phyloP scores from a whole-genome alignment of 1,284 basidiomycete genomes.

The Ceratobasidium sp. region DNA sequence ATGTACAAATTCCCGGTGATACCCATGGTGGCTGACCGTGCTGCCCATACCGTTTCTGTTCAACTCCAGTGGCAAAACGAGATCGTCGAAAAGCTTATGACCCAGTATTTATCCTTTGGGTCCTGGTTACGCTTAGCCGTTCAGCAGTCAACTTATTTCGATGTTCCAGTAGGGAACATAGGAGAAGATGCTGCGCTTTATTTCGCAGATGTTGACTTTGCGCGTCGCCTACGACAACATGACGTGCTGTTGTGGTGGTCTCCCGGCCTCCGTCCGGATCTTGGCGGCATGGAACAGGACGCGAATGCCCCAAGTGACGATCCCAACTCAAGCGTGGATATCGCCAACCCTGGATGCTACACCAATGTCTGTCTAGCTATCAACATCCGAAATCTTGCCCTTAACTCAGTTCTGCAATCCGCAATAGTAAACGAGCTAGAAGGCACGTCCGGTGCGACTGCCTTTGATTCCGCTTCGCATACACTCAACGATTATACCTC shows the following conservation, averaged over 20 bases:
- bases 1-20: conserved; percentile 88
- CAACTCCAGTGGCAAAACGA: conserved; percentile 80
- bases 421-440: conserved; percentile 96
- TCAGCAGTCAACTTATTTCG: conserved; percentile 87
- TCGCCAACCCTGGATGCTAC: conserved; percentile 89
- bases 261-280: conserved; percentile 84
- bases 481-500: conserved; percentile 91
- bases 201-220: conserved; percentile 90
- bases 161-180: conserved; percentile 91
- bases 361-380: conserved; percentile 94
- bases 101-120: conserved; percentile 81
- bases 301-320: conserved; percentile 67
- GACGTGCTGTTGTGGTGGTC: conserved; percentile 99
- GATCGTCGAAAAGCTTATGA: conserved; percentile 80
- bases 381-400: conserved; percentile 88
- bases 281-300: conserved; percentile 94
- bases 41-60: conserved; percentile 71
- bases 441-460: conserved; percentile 89
- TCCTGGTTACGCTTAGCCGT: conserved; percentile 84
- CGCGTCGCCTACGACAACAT: conserved; percentile 82
- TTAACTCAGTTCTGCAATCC: conserved; percentile 94
- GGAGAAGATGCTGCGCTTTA: conserved; percentile 89
- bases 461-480: conserved; percentile 91
- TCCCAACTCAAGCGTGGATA: conserved; percentile 53
- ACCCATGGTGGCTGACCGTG: conserved; percentile 79